These are phyloP conservation scores for Tinospora cordifolia DNA, from an alignment of 164 flowering plant genomes.

Conservation along the genomic window DNA sequence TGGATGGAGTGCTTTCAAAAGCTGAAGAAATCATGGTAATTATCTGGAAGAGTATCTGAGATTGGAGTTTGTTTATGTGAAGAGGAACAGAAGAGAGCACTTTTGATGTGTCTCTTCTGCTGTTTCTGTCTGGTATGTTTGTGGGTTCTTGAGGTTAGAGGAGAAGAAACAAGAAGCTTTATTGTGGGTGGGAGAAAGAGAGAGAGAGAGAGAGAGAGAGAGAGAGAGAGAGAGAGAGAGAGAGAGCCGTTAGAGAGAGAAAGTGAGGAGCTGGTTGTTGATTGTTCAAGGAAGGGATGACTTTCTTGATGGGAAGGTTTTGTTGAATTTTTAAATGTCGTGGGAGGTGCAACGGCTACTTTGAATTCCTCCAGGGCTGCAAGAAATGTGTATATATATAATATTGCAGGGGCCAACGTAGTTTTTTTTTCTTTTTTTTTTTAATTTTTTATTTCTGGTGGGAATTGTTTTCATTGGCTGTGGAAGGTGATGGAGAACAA, in stretches of 20 bases:
- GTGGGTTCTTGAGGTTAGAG: not conserved
- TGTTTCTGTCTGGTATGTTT: not conserved
- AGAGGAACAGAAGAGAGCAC: not conserved
- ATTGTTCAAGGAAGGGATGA: not conserved
- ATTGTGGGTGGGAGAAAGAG: not conserved
- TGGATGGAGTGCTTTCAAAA: slow-evolving; percentile 20
- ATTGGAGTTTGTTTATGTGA: not conserved
- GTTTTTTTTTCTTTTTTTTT: too few species aligned
- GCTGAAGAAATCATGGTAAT: slow-evolving; percentile 8
- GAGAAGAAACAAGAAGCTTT: slow-evolving; percentile 1
- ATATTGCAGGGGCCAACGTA: not conserved
- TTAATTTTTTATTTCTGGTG: not conserved
- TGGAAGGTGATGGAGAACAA: not conserved
- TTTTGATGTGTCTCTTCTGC: too few species aligned
- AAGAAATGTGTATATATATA: not conserved
- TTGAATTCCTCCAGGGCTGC: slow-evolving; percentile 16
- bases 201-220: not conserved
- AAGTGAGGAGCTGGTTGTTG: slow-evolving; percentile 4
- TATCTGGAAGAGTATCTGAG: not conserved
- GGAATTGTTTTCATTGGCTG: not conserved
- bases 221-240: slow-evolving; percentile 2
- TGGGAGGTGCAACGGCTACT: slow-evolving; percentile 29
- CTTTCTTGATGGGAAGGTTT: slow-evolving; percentile 5
- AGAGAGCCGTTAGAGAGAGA: slow-evolving; percentile 12
- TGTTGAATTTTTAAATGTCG: slow-evolving; percentile 1